Evolutionary conservation across 108 stramenopile species (phyloP).

Genomic region (Nitzschia putrida): DNA sequence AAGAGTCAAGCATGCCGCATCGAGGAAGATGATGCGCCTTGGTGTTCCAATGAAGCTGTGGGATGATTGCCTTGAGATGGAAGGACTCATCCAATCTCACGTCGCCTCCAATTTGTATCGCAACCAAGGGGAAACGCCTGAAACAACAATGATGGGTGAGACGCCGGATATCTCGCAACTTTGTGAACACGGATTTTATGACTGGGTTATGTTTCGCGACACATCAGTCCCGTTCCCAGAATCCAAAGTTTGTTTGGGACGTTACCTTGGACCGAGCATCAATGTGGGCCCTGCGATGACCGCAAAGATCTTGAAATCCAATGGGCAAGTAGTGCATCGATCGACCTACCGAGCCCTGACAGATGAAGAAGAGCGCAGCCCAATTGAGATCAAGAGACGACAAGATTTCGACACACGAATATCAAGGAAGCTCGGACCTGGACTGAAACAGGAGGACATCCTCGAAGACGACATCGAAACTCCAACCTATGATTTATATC

Average conservation of each 20-base stretch:
- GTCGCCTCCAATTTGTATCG: not conserved
- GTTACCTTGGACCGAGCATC: not conserved
- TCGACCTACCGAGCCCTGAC: slow-evolving; percentile 24
- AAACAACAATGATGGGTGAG: slow-evolving; percentile 1
- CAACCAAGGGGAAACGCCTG: slow-evolving; percentile 40
- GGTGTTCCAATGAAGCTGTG: not conserved
- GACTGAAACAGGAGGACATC: not conserved
- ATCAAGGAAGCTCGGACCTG: slow-evolving; percentile 5
- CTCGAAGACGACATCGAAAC: not conserved
- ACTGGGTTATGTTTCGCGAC: slow-evolving; percentile 44
- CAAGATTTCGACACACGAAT: slow-evolving; percentile 14
- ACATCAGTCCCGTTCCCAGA: slow-evolving; percentile 5
- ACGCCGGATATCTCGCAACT: too few species aligned
- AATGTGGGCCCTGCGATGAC: not conserved
- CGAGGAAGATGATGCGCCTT: not conserved
- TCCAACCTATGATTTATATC: slow-evolving; percentile 2
- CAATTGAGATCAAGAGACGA: not conserved
- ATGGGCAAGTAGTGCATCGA: not conserved
- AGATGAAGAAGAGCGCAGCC: not conserved
- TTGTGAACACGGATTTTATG: slow-evolving; percentile 48
- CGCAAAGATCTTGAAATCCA: not conserved
- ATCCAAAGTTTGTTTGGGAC: not conserved
- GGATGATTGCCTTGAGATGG: slow-evolving; percentile 22
- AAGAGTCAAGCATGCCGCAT: not conserved
- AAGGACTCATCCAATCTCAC: slow-evolving; percentile 32